Percentiles rank a stretch among this genome's conserved stretches.
phyloP scores from a whole-genome alignment of 2,329 filamentous ascomycete genomes.

The Dothideomycetes sp. region DNA sequence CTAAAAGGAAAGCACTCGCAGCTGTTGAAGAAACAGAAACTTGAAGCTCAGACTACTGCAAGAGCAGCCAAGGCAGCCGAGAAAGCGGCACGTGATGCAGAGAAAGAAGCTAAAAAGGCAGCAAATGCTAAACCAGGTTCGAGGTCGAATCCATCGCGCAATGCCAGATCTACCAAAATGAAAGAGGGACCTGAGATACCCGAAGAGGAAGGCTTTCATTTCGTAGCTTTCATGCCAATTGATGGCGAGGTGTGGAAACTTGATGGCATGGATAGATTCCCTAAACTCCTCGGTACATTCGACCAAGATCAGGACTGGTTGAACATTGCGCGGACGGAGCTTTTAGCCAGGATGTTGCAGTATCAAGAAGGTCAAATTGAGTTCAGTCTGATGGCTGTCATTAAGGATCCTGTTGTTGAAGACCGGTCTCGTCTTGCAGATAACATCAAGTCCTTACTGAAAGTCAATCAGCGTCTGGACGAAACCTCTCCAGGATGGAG shows the following conservation, averaged over 20 bases:
- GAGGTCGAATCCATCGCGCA: conserved; percentile 11
- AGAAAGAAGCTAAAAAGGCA: conserved; percentile 4
- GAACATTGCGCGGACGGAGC: conserved; percentile 48
- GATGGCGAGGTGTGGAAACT: conserved; percentile 74
- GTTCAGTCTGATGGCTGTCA: conserved; percentile 71
- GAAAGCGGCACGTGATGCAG: conserved; percentile 14
- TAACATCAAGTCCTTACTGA: conserved; percentile 35
- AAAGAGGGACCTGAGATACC: conserved; percentile 24
- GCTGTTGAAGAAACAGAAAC: conserved; percentile 22
- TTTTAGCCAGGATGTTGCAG: conserved; percentile 56
- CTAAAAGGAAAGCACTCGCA: conserved; percentile 42
- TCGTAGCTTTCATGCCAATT: conserved; percentile 76
- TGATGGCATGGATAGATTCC: conserved; percentile 68
- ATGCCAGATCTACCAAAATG: conserved; percentile 16
- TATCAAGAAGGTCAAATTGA: conserved; percentile 55
- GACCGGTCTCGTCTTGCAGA: conserved; percentile 32
- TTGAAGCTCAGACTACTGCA: conserved; percentile 17
- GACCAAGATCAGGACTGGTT: conserved; percentile 53
- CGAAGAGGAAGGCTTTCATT: conserved; percentile 65
- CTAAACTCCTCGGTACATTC: conserved; percentile 49
- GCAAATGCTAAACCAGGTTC: conserved; percentile 1
- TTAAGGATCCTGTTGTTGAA: conserved; percentile 49
- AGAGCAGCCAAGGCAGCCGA: conserved; percentile 16
- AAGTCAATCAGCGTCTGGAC: conserved; percentile 29
- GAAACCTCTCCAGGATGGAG: conserved; percentile 32